Base-by-base conservation (phyloP, 129 eudicot species). In the Glebionis coronaria region DNA sequence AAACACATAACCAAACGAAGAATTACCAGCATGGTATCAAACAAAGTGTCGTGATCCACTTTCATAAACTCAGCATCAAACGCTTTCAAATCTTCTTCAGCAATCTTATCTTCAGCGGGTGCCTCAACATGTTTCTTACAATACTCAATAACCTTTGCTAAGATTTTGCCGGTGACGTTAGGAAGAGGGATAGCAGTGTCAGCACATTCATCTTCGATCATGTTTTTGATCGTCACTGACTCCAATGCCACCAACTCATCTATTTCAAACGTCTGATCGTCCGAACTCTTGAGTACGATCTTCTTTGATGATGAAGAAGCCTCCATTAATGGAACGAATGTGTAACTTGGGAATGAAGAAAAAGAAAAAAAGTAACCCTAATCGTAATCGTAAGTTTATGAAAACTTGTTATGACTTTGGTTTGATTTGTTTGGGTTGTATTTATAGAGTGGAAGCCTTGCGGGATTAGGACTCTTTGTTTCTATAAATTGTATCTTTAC, bases 11-110 rank as follows among this genome's bases (percentile, higher is more conserved):
- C 38, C 63, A 0, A 16, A 19, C 21, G 20, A 20, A n/a, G n/a
- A n/a, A n/a, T n/a, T 28, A 82, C 90, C 84, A 77, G 25, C 51
- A 84, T 81, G 21, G 84, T 90, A 42, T 88, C 91, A 15, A 80
- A 84, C 15, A 88, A 84, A 0, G 82, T 82, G 63, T 69, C 72
- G 68, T 82, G 84, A 59, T 88, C 86, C 11, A 84, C 91, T 63
- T 83, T 81, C 16, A 81, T 78, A 18, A 83, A 87, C 8, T 83
- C 87, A 5, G 81, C 70, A 56, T 83, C 90, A 50, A 82, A 87
- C 14, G 59, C 29, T 71, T 81, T 86, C 38, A 86, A 71, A 4
- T 80, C 87, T 0, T 87, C 95, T 14, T 56, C 29, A 56, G 38
- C 9, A 56, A 11, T n/a, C 61, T 56, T 56, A 21, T 56, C 61